Conservation (phyloP, 192 early-diverging fungal genomes). For the Lobosporangium transversale region DNA sequence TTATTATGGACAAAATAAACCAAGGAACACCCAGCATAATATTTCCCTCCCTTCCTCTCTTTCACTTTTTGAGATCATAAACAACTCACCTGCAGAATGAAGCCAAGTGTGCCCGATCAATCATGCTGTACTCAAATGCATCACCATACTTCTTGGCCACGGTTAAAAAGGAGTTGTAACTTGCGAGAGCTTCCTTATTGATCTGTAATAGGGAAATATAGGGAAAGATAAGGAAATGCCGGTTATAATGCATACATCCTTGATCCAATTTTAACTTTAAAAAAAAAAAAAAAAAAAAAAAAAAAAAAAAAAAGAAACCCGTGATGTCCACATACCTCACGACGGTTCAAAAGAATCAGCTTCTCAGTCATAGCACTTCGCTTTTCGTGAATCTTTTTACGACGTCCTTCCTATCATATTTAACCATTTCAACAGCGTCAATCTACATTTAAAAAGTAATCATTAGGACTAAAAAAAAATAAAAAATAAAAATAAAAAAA, state of each 20-base stretch:
- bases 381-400: conserved; percentile 58
- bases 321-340: conserved; percentile 26
- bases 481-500: neutral
- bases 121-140: conserved; percentile 56
- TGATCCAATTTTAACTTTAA: no score
- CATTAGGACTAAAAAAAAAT: neutral
- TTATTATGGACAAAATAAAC: no score
- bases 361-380: conserved; percentile 58
- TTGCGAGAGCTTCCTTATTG: conserved; percentile 51
- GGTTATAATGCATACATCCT: no score
- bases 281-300: neutral
- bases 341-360: conserved; percentile 50
- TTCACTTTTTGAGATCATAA: no score
- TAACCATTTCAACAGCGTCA: no score
- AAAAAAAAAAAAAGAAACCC: neutral
- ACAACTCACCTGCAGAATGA: conserved; percentile 58
- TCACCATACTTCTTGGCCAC: conserved; percentile 56
- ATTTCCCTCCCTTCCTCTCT: no score
- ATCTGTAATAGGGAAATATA: no score
- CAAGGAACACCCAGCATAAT: no score
- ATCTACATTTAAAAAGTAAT: neutral
- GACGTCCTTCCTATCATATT: conserved; percentile 57
- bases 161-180: conserved; percentile 40
- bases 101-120: conserved; percentile 57
- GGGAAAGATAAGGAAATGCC: no score